Evolutionary conservation across 805 yeast species (phyloP), one percentile per base, ranked within the genome.

Genomic region (Danielia oregonensis): DNA sequence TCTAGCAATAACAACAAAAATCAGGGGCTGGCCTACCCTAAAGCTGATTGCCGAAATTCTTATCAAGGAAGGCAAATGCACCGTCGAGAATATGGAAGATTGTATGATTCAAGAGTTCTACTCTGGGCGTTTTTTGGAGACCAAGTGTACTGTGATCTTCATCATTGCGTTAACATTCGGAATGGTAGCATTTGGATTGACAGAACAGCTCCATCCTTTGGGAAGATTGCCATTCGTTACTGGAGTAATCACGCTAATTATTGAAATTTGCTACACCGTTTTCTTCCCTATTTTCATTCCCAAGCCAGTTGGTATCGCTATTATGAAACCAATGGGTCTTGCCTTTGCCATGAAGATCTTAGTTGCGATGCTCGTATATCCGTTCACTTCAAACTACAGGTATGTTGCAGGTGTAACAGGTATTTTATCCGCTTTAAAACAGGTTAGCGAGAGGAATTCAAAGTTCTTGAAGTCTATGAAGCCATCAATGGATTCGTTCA

Each of bases 211-310:
- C 9, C 50, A 53, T 31, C 52, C 51, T 3, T 35, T 51, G 27
- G 37, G 43, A 2, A 37, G 48, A 23, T 35, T 48, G 2, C 44
- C 42, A 3, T 59, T 43, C 35, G 46, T 61, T 14, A 31, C 46
- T 3, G 57, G 59, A 1, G 39, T 42, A 10, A 55, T 62, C 24
- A 33, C 48, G 7, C 26, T 50, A 4, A 36, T 49, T 18, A 52
- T 60, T 12, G 46, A 43, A 19, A 28, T 41, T 6, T 54, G 61
- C 35, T 61, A 55, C 39, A 43, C 51, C 8, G 48, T 49, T 12
- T 54, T 52, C 28, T 39, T 46, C 24, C 68, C 68, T 1, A 33
- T 39, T 6, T 61, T 57, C 34, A 47, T 33, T 18, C 62, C 65
- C 8, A 19, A 33, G n/a, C 19, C 29, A 12, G 32, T 53, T 3